Conservation (phyloP, 2,329 filamentous ascomycete genomes). For the Ophiostoma piceae region DNA sequence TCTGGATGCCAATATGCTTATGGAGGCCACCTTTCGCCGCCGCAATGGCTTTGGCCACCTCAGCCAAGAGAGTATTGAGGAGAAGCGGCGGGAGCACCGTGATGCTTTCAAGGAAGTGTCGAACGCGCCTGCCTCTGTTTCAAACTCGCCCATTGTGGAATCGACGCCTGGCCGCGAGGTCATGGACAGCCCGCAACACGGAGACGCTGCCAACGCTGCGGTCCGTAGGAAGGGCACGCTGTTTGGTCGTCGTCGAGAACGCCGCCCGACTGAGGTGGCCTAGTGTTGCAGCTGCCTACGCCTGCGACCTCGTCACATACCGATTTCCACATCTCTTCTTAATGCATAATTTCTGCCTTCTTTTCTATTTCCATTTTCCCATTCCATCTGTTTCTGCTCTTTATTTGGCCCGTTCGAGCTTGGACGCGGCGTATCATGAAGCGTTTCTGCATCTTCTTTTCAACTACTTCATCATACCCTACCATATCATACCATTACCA, state of each 20-base stretch:
- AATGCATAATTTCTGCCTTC: not conserved
- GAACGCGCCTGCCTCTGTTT: constrained; percentile 33
- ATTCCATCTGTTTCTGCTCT: not conserved
- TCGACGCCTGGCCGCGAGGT: not conserved
- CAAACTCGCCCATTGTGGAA: constrained; percentile 26
- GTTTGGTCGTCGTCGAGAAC: constrained; percentile 42
- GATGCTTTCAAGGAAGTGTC: constrained; percentile 45
- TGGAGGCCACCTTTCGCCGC: constrained; percentile 77
- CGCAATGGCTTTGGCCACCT: constrained; percentile 76
- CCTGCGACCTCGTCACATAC: not conserved
- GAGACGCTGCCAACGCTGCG: not conserved
- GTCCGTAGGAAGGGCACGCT: constrained; percentile 42
- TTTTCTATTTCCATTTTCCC: not conserved
- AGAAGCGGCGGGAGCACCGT: constrained; percentile 64
- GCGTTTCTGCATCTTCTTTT: constrained; percentile 4
- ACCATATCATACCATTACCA: not conserved
- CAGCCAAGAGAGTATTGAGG: constrained; percentile 75
- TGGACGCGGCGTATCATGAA: not conserved
- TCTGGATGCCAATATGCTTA: constrained; percentile 72
- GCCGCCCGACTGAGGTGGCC: constrained; percentile 33
- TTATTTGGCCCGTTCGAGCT: not conserved
- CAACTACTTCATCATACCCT: not conserved
- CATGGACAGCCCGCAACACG: constrained; percentile 4
- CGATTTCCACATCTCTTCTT: not conserved
- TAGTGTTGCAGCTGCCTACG: constrained; percentile 28